These are phyloP conservation scores for Vigna radiata DNA, from an alignment of 306 rosid genomes.

Conservation along the genomic window DNA sequence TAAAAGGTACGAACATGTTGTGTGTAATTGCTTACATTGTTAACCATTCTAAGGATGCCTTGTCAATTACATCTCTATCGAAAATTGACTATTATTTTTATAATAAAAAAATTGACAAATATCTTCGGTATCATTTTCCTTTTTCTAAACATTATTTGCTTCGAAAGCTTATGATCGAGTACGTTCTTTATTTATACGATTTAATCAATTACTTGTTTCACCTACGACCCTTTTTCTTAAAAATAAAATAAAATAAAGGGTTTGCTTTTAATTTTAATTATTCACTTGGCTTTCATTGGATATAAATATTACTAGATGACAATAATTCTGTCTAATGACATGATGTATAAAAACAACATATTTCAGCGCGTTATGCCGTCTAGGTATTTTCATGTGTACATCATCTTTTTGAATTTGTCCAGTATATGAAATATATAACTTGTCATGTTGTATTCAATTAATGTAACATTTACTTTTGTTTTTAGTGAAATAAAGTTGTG, in stretches of 20 bases:
- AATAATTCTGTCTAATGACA: not conserved
- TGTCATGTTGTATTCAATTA: not conserved
- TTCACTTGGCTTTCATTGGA: slow-evolving; percentile 23
- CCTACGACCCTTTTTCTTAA: not conserved
- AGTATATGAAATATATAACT: slow-evolving; percentile 24
- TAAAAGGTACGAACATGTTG: slow-evolving; percentile 8
- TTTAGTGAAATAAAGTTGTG: not conserved
- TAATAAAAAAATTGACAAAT: too few species aligned
- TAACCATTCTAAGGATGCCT: slow-evolving; percentile 7
- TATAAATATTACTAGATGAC: slow-evolving; percentile 27
- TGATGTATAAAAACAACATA: not conserved
- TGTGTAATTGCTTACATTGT: not conserved
- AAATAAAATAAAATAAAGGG: not conserved
- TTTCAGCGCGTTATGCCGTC: slow-evolving; percentile 38
- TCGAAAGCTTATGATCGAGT: not conserved
- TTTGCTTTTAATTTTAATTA: not conserved
- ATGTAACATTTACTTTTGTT: not conserved
- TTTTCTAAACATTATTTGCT: not conserved
- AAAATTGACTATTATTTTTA: not conserved
- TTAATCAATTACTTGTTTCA: not conserved
- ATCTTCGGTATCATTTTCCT: not conserved
- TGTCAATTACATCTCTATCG: not conserved
- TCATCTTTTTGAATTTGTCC: slow-evolving; percentile 25
- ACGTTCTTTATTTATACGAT: not conserved
- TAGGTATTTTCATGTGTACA: slow-evolving; percentile 31